phyloP scores from a whole-genome alignment of 352 stramenopile species.

The Pythium monospermum region DNA sequence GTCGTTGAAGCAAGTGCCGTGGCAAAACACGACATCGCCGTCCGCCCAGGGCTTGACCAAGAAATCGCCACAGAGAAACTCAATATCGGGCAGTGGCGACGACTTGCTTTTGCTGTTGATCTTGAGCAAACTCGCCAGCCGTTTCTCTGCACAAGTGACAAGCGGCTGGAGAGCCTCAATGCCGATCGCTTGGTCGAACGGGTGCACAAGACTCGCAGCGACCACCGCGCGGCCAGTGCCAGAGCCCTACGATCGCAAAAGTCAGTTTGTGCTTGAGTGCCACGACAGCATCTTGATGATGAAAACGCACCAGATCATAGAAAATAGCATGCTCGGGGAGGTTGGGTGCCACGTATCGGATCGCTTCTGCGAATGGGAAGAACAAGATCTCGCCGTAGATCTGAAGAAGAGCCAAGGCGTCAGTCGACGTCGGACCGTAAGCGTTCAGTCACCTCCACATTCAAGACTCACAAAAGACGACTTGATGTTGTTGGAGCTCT shows the following conservation, averaged over 20 bases:
- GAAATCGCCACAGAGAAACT: conserved; percentile 68
- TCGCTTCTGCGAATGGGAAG: conserved; percentile 75
- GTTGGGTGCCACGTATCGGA: conserved; percentile 53
- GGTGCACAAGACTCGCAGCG: conserved; percentile 65
- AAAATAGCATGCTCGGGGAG: conserved; percentile 72
- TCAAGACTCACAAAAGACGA: conserved; percentile 54
- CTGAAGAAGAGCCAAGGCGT: conserved; percentile 32
- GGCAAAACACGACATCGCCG: conserved; percentile 77
- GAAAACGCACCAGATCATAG: conserved; percentile 62
- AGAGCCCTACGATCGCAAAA: conserved; percentile 55
- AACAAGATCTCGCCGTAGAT: conserved; percentile 85
- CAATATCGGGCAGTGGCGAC: conserved; percentile 40
- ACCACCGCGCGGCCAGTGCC: conserved; percentile 79
- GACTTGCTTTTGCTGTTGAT: conserved; percentile 28
- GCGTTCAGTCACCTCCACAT: too few species aligned
- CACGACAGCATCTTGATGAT: too few species aligned
- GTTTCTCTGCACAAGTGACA: conserved; percentile 71
- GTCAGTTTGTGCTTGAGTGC: too few species aligned
- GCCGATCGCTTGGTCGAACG: conserved; percentile 80
- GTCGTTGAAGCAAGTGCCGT: conserved; percentile 82
- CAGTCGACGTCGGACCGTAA: too few species aligned
- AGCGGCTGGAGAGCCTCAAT: conserved; percentile 77
- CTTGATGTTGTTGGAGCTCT: conserved; percentile 76
- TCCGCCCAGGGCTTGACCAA: conserved; percentile 62
- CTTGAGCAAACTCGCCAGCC: conserved; percentile 47